Base-by-base conservation (phyloP, 768 basidiomycete species). In the Vararia minispora region DNA sequence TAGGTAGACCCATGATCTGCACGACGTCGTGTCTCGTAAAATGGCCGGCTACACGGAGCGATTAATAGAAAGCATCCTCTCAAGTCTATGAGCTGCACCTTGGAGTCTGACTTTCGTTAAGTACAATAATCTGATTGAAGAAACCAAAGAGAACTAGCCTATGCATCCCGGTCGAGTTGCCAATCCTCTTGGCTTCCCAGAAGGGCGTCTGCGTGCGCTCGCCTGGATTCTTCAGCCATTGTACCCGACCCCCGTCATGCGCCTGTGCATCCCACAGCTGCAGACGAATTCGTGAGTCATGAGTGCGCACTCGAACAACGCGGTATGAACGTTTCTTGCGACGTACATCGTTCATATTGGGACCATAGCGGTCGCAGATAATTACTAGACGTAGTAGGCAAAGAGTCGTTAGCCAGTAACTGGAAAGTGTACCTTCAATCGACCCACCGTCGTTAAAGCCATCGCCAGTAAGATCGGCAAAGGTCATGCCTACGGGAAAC, bases 401-500 rank as follows among this genome's bases (percentile, higher is more conserved):
- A 16, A 27, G 31, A 23, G 20, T 18, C n/a, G 27, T 20, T 8
- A 18, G 4, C 9, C 12, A 29, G 6, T 11, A 24, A 23, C 6
- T 31, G 18, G 6, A 10, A 12, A 21, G 14, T 38, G n/a, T n/a
- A n/a, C n/a, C n/a, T n/a, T n/a, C 27, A 32, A 22, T 3, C 5
- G 5, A 33, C 41, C 22, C 13, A 49, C 48, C 39, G 39, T 50
- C 49, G 39, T 49, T 51, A 28, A 31, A 43, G 8, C 49, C 49
- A 27, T 48, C 39, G 3, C 39, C 39, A 2, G 47, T 43, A 33
- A 51, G 33, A 25, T 51, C 49, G n/a, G 48, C 49, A 25, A 33
- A 41, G 23, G 28, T 36, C 33, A 41, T 39, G 3, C 37, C 45
- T 18, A 51, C 48, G 10, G 49, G 49, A 28, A 51, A 51, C 1